Conservation (phyloP, 176 grass and related monocot species). For the Musa troglodytarum region DNA sequence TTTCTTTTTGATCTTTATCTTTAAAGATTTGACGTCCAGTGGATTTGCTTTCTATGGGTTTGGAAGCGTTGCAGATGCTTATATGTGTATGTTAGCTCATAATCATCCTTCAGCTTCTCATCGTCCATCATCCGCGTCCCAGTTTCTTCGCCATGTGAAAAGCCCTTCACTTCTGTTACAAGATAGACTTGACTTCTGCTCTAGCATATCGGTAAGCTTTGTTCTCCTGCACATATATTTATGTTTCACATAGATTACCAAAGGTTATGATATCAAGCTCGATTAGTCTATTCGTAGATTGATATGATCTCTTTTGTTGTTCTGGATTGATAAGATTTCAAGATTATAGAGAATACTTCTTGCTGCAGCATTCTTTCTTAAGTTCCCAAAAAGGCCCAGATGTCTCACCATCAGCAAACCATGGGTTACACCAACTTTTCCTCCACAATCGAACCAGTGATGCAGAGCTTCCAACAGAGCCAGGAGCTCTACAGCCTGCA, state of each 20-base stretch:
- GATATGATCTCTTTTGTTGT: no score
- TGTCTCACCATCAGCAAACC: not conserved
- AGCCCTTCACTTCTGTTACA: no score
- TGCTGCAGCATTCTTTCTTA: not conserved
- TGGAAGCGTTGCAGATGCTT: not conserved
- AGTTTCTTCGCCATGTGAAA: no score
- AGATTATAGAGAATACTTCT: no score
- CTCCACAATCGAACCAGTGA: conserved; percentile 27
- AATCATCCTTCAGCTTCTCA: not conserved
- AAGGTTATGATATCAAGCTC: no score
- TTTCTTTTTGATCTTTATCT: conserved; percentile 6
- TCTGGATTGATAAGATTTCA: not conserved
- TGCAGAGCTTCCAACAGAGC: conserved; percentile 37
- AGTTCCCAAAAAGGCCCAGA: no score
- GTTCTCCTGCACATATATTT: no score
- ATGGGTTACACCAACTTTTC: conserved; percentile 51
- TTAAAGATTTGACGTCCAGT: conserved; percentile 1
- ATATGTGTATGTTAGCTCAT: not conserved
- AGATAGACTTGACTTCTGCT: no score
- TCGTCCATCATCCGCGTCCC: not conserved
- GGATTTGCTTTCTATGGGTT: not conserved
- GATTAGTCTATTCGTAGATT: no score
- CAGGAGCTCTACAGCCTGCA: conserved; percentile 58
- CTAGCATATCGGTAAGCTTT: not conserved
- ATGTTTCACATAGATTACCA: no score